phyloP scores from a whole-genome alignment of 1,284 basidiomycete species.

The Cutaneotrichosporon sp. region DNA sequence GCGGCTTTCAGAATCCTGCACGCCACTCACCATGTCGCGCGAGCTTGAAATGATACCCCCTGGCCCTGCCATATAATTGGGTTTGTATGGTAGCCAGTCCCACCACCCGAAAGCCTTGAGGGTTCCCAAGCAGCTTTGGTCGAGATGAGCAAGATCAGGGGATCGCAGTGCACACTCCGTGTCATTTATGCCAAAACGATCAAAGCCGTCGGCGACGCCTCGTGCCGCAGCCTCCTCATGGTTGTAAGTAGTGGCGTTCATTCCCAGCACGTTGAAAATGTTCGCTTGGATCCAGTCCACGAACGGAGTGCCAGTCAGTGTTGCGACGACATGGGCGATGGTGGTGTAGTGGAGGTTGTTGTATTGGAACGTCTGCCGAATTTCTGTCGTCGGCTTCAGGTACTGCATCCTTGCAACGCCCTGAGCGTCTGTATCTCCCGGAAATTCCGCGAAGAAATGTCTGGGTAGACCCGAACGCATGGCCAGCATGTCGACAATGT shows the following conservation, averaged over 20 bases:
- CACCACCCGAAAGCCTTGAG: too few relatives aligned
- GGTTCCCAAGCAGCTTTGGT: too few relatives aligned
- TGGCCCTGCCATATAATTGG: too few relatives aligned
- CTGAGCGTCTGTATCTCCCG: background rate
- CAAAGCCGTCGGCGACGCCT: too few relatives aligned
- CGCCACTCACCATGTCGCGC: too few relatives aligned
- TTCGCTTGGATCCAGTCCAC: slow-evolving; percentile 24
- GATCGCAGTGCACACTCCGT: too few relatives aligned
- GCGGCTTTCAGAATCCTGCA: too few relatives aligned
- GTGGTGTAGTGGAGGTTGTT: slow-evolving; percentile 31
- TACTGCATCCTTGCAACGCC: slow-evolving; percentile 22
- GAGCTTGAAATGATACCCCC: too few relatives aligned
- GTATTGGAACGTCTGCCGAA: slow-evolving; percentile 38
- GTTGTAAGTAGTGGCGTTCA: slow-evolving; percentile 29
- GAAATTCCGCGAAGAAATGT: slow-evolving; percentile 19
- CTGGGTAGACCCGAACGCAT: slow-evolving; percentile 34
- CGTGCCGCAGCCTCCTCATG: background rate
- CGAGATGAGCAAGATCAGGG: too few relatives aligned
- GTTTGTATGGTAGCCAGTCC: too few relatives aligned
- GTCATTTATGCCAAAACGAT: too few relatives aligned
- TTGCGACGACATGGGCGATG: slow-evolving; percentile 24
- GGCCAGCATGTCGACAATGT: slow-evolving; percentile 48
- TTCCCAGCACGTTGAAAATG: slow-evolving; percentile 32
- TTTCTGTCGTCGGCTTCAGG: slow-evolving; percentile 27
- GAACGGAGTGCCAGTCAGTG: slow-evolving; percentile 24